Percentiles rank a stretch among this genome's conserved stretches.
Conservation (phyloP, 768 basidiomycete genomes). For the Boletus huronensis region DNA sequence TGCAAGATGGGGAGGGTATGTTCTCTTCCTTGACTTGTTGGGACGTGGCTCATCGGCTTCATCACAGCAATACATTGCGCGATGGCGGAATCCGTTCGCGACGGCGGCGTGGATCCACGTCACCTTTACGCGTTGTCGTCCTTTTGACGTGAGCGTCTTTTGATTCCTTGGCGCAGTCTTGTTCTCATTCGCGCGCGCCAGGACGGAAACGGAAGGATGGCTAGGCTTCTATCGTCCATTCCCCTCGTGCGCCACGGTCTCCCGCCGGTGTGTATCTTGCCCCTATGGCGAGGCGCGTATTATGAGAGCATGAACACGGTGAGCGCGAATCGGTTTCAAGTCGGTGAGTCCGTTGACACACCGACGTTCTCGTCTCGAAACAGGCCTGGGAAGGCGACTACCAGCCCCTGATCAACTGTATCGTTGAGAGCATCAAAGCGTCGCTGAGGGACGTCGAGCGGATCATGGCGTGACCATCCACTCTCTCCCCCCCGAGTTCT, state of each 20-base stretch:
- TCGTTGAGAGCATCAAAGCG: constrained; percentile 25
- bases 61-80: constrained; percentile 35
- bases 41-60: too few species aligned
- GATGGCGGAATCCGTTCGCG: constrained; percentile 37
- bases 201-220: constrained; percentile 37
- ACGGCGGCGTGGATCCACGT: constrained; percentile 36
- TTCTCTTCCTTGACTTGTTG: background rate
- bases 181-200: too few species aligned
- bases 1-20: constrained; percentile 34
- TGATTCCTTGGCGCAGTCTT: background rate
- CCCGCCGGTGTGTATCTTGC: constrained; percentile 30
- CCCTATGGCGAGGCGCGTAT: constrained; percentile 22
- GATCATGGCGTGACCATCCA: constrained; percentile 27
- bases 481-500: background rate
- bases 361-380: too few species aligned
- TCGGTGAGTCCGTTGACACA: background rate
- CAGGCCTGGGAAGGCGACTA: constrained; percentile 36
- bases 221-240: constrained; percentile 33
- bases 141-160: constrained; percentile 28
- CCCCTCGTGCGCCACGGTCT: constrained; percentile 33
- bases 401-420: constrained; percentile 31
- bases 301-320: constrained; percentile 35
- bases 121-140: constrained; percentile 34
- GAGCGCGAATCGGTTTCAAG: background rate
- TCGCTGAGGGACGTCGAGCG: constrained; percentile 29